These are phyloP conservation scores for Talaromyces albobiverticillius DNA, from an alignment of 2,329 filamentous ascomycete genomes.

Conservation along the genomic window DNA sequence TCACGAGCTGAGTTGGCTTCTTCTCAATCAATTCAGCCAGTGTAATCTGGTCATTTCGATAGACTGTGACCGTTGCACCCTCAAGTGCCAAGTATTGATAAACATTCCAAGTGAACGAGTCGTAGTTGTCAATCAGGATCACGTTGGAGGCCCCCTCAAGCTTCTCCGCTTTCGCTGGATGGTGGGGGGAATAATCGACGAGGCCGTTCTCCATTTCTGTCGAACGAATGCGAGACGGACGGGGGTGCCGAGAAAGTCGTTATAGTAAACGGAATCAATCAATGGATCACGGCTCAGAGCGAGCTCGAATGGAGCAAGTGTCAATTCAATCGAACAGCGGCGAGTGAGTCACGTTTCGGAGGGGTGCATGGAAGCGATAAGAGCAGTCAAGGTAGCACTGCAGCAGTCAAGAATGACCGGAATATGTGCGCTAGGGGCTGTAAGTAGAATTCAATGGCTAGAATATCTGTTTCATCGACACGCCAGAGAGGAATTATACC, in stretches of 20 bases:
- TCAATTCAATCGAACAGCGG: not conserved
- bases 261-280: not conserved
- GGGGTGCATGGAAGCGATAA: not conserved
- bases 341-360: constrained; percentile 5
- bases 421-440: not conserved
- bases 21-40: constrained; percentile 78
- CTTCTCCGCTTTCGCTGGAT: constrained; percentile 70
- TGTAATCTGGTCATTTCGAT: constrained; percentile 87
- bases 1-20: constrained; percentile 87
- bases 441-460: not conserved
- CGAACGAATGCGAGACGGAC: not conserved
- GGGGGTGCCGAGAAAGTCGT: not conserved
- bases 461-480: not conserved
- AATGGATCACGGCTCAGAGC: not conserved
- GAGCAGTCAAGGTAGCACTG: not conserved
- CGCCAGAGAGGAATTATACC: not conserved
- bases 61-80: constrained; percentile 84
- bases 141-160: constrained; percentile 83
- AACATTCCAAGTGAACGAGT: constrained; percentile 99
- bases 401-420: not conserved
- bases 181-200: constrained; percentile 77
- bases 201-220: constrained; percentile 40
- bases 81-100: constrained; percentile 98
- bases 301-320: not conserved
- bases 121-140: constrained; percentile 97